phyloP scores from a whole-genome alignment of 2,329 filamentous ascomycete genomes.

The Fusarium concolor region DNA sequence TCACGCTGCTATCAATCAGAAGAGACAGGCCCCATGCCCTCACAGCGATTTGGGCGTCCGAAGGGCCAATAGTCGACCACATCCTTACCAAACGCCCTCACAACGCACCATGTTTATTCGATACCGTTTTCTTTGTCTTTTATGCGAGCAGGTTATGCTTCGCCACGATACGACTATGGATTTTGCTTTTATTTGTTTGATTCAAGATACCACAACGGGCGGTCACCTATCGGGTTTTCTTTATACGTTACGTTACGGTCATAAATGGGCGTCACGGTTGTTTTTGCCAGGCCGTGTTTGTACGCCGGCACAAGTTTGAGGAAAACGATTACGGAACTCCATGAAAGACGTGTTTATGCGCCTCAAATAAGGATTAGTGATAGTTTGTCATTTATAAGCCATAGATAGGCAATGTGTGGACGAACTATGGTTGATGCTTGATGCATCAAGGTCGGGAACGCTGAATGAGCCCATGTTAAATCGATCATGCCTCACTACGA shows the following conservation, averaged over 20 bases:
- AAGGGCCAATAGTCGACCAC: neutral
- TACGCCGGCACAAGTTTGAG: conserved; percentile 10
- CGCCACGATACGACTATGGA: conserved; percentile 4
- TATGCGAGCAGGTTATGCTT: conserved; percentile 6
- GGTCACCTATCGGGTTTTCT: conserved; percentile 38
- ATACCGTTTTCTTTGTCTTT: conserved; percentile 17
- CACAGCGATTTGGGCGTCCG: conserved; percentile 31
- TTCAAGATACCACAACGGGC: conserved; percentile 49
- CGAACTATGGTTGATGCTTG: conserved; percentile 28
- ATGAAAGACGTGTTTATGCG: conserved; percentile 35
- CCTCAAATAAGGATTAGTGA: conserved; percentile 20
- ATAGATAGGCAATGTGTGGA: conserved; percentile 26
- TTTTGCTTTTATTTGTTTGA: conserved; percentile 31
- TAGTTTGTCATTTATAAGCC: conserved; percentile 30
- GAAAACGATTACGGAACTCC: conserved; percentile 25
- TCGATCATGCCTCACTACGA: conserved; percentile 10
- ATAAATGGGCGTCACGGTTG: conserved; percentile 45
- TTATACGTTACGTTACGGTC: conserved; percentile 44
- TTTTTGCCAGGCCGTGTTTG: conserved; percentile 22
- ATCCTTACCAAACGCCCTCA: neutral
- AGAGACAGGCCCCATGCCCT: conserved; percentile 56
- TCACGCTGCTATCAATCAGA: conserved; percentile 45
- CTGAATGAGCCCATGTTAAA: conserved; percentile 15
- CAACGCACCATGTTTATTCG: conserved; percentile 19
- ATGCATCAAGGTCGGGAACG: conserved; percentile 26